Base-by-base conservation (phyloP, 2,329 filamentous ascomycete species). In the Colletotrichum spaethianum region DNA sequence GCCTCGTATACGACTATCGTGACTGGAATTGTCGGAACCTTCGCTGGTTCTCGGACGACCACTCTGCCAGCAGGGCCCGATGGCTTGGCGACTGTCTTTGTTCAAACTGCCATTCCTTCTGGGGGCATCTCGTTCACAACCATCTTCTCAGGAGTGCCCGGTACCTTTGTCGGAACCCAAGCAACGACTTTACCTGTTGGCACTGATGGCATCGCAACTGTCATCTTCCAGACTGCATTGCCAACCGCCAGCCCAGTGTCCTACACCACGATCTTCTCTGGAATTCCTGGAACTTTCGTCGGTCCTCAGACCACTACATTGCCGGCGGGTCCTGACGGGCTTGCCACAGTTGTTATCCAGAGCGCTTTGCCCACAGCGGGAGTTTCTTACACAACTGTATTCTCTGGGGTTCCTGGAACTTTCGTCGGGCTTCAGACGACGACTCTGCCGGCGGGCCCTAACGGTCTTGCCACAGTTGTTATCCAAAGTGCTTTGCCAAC, bases 301-400 rank as follows among this genome's bases (percentile, higher is more conserved):
- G 64, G 42, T 5, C 23, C 40, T 42, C 61, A 44, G 3, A 64
- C 66, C 18, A 68, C 65, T 1, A 48, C 52, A 1, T 36, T 62
- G 18, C 48, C 57, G 1, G 46, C 59, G 12, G 65, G 65, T 7
- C 36, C 65, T 11, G 33, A 63, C 3, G 33, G 36, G 20, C 26
- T 61, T 7, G 67, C 52, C 8, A 70, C 61, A 1, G 67, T 70
- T 8, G 44, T 70, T 16, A 53, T 70, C 4, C 59, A 63, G 12
- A 59, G 38, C 14, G 33, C 63, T 7, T 36, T 63, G 0, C 26
- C 61, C 1, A 42, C 52, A 2, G n/a, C 67, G 2, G 62, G 18
- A 1, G 12, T 59, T 1, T 48, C 53, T 12, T 59, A 50, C 28
- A 70, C 67, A 0, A 70, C 67, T 2, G 20, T 65, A 11, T 70